These are phyloP conservation scores for Ophiostoma montium DNA, from an alignment of 2,329 filamentous ascomycete genomes.

Conservation along the genomic window DNA sequence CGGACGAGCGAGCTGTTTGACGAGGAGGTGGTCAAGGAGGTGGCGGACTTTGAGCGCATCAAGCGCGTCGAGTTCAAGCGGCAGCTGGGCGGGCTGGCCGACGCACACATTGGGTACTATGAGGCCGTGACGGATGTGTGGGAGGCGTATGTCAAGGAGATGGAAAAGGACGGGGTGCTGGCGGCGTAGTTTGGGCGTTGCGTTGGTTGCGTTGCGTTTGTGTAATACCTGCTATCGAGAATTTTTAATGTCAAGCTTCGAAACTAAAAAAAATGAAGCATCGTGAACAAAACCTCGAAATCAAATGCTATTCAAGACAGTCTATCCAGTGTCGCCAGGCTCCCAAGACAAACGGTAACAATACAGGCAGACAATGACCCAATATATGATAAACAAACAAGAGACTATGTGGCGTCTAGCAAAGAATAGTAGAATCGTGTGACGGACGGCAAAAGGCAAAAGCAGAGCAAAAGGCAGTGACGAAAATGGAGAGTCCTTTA, in stretches of 20 bases:
- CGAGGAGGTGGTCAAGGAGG: constrained; percentile 87
- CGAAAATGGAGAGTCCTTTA: too few species aligned
- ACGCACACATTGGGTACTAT: constrained; percentile 81
- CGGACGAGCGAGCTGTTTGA: constrained; percentile 85
- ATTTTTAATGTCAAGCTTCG: too few species aligned
- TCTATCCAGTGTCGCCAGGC: too few species aligned
- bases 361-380: neutral
- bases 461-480: neutral
- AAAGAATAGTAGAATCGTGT: neutral
- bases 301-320: too few species aligned
- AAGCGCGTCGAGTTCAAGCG: constrained; percentile 86
- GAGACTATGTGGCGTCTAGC: neutral
- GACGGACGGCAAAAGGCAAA: neutral
- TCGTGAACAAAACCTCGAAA: too few species aligned
- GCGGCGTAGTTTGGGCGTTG: constrained; percentile 9
- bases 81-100: constrained; percentile 69
- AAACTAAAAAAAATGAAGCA: too few species aligned
- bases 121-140: constrained; percentile 65
- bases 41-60: constrained; percentile 89
- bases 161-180: constrained; percentile 51
- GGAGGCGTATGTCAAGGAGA: constrained; percentile 80
- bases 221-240: neutral
- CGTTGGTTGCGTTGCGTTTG: neutral
- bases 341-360: neutral
- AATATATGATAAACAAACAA: neutral